Conservation (phyloP, 257 asterid species). For the Nicotiana tabacum region DNA sequence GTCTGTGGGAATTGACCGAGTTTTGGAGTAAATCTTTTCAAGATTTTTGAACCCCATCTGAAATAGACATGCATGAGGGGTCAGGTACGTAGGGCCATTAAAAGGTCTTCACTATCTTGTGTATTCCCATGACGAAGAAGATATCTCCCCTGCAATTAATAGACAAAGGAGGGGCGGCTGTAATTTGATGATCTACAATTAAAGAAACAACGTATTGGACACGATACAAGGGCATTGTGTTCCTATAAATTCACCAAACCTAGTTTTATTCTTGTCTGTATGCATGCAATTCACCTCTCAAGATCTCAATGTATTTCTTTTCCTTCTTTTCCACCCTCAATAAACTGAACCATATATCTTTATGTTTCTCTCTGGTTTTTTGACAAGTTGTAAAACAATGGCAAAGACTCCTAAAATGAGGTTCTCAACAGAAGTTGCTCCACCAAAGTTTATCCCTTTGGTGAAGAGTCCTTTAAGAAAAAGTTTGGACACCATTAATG, state of each 20-base stretch:
- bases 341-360: not conserved
- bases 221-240: slow-evolving; percentile 20
- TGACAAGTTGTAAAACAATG: slow-evolving; percentile 15
- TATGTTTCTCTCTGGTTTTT: not conserved
- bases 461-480: slow-evolving; percentile 34
- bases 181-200: not conserved
- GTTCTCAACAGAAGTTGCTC: slow-evolving; percentile 54
- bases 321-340: not conserved
- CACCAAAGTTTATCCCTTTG: slow-evolving; percentile 36
- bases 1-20: not conserved
- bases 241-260: slow-evolving; percentile 20
- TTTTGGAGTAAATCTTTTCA: slow-evolving; percentile 6
- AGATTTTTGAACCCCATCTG: slow-evolving; percentile 13
- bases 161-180: slow-evolving; percentile 21
- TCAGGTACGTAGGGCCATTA: not conserved
- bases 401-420: slow-evolving; percentile 32
- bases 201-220: slow-evolving; percentile 21
- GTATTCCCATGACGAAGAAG: not conserved
- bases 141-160: slow-evolving; percentile 24
- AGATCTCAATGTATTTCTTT: not conserved
- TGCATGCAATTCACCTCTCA: slow-evolving; percentile 1
- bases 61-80: not conserved
- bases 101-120: not conserved
- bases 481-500: slow-evolving; percentile 49
- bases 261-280: not conserved